Base-by-base conservation (phyloP, 2,329 filamentous ascomycete genomes). In the Grosmannia serpens region DNA sequence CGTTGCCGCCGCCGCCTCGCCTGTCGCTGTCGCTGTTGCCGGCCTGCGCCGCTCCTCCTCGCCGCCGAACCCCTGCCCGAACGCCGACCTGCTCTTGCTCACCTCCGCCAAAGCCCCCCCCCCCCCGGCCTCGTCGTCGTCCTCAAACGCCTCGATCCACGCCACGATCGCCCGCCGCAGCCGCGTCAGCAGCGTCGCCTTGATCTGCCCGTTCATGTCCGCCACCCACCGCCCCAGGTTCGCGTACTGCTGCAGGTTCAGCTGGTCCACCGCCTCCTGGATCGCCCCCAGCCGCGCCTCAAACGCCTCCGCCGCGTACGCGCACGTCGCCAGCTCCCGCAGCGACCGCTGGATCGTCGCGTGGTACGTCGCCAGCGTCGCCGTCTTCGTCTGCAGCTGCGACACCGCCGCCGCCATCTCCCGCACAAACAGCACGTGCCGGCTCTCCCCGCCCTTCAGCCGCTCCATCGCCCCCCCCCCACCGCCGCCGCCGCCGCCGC, bases 171-270 rank as follows among this genome's bases (percentile, higher is more conserved):
- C 91, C 62, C 85, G 83, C 64, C 87, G 86, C n/a, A 99, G 78
- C 38, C 94, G 88, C n/a, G 83, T 77, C 33, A 91, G 81, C 24
- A 99, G 77, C 55, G 89, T 88, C 1, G 79, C 74, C 70, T 96
- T 90, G 59, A 99, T 91, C 65, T 89, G 87, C 51, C 82, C 75
- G 68, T 99, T 99, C 75, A 96, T 84, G 60, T 87, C 83, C 38
- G 85, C 80, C 13, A 99, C 94, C 92, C 94, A 99, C 65, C 85
- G 88, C 22, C 86, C 82, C 53, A 99, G 81, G 66, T 99, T 99
- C 60, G 94, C 87, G 65, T 96, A 99, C 67, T 94, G 92, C 69
- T 99, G 92, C 59, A 99, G 74, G 67, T 97, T 97, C 56, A 99
- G 81, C 74, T 96, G 91, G 75, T 99, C 95, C 44, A 99, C 91